Base-by-base conservation (phyloP, 1,284 basidiomycete genomes). In the Marasmius fiardii region DNA sequence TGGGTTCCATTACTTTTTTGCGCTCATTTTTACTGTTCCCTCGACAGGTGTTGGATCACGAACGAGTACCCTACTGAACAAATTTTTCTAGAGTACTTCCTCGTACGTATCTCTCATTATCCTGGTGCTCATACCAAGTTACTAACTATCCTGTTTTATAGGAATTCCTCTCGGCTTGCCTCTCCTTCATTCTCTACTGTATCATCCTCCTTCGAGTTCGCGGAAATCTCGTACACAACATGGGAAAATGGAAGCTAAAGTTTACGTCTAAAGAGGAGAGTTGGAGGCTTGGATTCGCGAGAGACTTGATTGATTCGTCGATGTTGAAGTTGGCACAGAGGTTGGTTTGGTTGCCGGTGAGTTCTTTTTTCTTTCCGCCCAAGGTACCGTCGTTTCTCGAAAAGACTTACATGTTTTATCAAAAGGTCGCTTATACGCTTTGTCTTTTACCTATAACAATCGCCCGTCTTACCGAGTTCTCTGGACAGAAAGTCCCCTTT, bases 11-110 rank as follows among this genome's bases (percentile, higher is more conserved):
- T 43, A 20, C 31, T 28, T 23, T 23, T 45, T 28, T 6, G 35
- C 12, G n/a, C 10, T 31, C n/a, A 31, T 21, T 16, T 20, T 20
- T 21, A 31, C 18, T n/a, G n/a, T 23, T 10, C 14, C 12, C 24
- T n/a, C 41, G 16, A 7, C 31, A 72, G 77, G 74, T 79, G 78
- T 57, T 79, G 78, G 76, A 79, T 81, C 26, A 77, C 78, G 5
- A 55, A 65, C 8, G 60, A 62, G 6, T 81, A 81, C 61, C 71
- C 72, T 4, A 31, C 53, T 14, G 74, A 73, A 45, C 77, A 74
- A 54, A 67, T 68, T 16, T 72, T 69, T 50, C 58, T 80, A 28
- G 79, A 80, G 60, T 81, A 80, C 59, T 74, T 79, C 64, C 70
- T 79, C 26, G 78, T 79, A 48, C 54, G 75, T 67, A n/a, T 18